Evolutionary conservation across 2,329 filamentous ascomycete species (phyloP), one percentile per base, ranked within the genome.

Genomic region (Ceratocystis smalleyi): DNA sequence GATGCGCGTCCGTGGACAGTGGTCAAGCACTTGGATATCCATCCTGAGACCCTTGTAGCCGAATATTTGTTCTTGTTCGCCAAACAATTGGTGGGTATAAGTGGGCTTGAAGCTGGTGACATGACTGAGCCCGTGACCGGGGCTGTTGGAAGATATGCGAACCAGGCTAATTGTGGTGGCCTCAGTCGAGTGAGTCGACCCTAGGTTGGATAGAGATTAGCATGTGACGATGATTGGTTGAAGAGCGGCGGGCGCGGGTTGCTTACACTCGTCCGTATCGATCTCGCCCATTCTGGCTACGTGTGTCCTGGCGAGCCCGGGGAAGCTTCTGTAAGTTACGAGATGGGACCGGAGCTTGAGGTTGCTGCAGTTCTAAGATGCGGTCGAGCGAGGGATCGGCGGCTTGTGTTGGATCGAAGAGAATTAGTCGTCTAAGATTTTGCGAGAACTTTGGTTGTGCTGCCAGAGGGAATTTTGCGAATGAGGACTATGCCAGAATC

Each of bases 31-130:
- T 67, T 83, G 83, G 64, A 97, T 76, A 68, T 83, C 82, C 71
- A 97, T 86, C 68, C 84, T 83, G 64, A 96, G 80, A 63, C 84
- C 84, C 72, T 90, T 86, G 78, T 96, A 96, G 45, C 92, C 92
- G 70, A 95, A 91, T 68, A 97, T 92, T 35, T 81, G 82, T 74
- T 99, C 91, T 7, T 94, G 86, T n/a, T 97, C 87, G 70, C 90
- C 90, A 69, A 97, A 96, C 68, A 99, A 87, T 1, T 89, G 79
- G 74, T 97, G 96, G 19, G 92, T 96, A 73, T 91, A 95, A 71
- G 83, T 82, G 0, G 94, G 95, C 67, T 89, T 81, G 74, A 99
- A 97, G 32, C 82, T 81, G 30, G 54, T 24, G 30, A 57, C 54
- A 57, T 82, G 80, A 69, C 86, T 76, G 30, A 40, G 80, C 81